Percentiles rank a stretch among this genome's conserved stretches.
phyloP scores from a whole-genome alignment of 2,329 filamentous ascomycete species.

The Paecilomyces formosus region DNA sequence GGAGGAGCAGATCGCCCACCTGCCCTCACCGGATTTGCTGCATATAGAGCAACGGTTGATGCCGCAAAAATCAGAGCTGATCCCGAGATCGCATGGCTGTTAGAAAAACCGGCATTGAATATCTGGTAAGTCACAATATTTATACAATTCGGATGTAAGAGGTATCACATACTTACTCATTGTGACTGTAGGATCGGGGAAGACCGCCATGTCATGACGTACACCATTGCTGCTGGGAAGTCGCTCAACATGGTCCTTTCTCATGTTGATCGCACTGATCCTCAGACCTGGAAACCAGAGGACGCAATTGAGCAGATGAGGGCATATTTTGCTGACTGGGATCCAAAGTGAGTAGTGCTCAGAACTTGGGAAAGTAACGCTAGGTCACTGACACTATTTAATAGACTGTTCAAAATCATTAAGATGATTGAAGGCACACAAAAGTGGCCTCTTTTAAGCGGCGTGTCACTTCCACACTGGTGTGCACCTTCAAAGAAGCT shows the following conservation, averaged over 20 bases:
- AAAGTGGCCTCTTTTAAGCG: neutral
- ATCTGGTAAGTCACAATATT: neutral
- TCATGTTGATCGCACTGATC: constrained; percentile 12
- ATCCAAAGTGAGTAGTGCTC: neutral
- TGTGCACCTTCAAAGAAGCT: neutral
- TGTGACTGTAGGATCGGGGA: neutral
- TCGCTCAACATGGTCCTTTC: constrained; percentile 39
- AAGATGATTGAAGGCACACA: neutral
- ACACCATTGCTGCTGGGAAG: constrained; percentile 27
- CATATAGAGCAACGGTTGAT: constrained; percentile 12
- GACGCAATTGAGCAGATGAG: constrained; percentile 17
- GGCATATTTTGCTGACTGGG: constrained; percentile 21
- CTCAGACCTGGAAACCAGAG: constrained; percentile 17
- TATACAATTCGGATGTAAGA: neutral
- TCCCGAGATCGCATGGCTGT: constrained; percentile 8
- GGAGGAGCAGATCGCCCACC: constrained; percentile 5
- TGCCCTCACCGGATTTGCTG: constrained; percentile 6
- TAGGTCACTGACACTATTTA: neutral
- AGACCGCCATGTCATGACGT: constrained; percentile 27
- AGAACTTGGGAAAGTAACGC: neutral
- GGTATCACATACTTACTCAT: neutral
- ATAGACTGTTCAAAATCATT: neutral
- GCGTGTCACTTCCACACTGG: neutral
- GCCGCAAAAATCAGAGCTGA: constrained; percentile 9
- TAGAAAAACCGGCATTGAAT: neutral